Evolutionary conservation across 2,329 filamentous ascomycete genomes (phyloP), one percentile per base, ranked within the genome.

Genomic region (Nannizzia gypsea): DNA sequence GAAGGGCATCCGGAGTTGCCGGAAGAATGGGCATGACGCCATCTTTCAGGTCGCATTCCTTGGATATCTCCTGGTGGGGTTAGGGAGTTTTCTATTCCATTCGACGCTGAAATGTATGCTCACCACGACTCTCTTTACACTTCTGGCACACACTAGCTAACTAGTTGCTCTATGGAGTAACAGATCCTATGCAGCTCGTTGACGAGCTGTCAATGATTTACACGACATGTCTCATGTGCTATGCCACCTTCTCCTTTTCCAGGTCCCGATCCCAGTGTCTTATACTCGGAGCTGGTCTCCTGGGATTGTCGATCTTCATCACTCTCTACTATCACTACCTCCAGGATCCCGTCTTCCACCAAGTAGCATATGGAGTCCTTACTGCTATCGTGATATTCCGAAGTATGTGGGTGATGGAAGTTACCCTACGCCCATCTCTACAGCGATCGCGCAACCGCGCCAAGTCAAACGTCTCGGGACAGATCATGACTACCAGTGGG

Each of bases 321-420:
- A 93, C 89, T 13, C 78, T 87, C 44, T 83, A 87, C 72, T 95
- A 95, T 73, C 87, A 90, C 69, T 83, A 88, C 63, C 83, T 90
- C 15, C 89, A 91, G 69, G 85, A 95, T 64, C 89, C 90, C 0
- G 77, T 83, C 1, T 95, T 95, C 71, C 90, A 95, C 73, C 89
- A 95, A 70, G 85, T 83, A 62, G 86, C 86, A 3, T 95, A 90
- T 66, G 88, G 84, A 1, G 69, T 87, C 2, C 75, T 95, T 48
- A 93, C 89, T 0, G 79, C 80, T 3, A 77, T 84, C 46, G 83
- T 92, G 22, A 78, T 93, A 24, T 76, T 87, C 58, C 83, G 87
- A 36, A 87, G 84, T 66, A 85, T 91, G 77, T 89, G 84, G 69
- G 83, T 88, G 26, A 92, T 92, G 86, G 86, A 89, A 66, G 72